Evolutionary conservation across 148 eudicot genomes (phyloP).

Genomic region (Chenopodium quinoa): DNA sequence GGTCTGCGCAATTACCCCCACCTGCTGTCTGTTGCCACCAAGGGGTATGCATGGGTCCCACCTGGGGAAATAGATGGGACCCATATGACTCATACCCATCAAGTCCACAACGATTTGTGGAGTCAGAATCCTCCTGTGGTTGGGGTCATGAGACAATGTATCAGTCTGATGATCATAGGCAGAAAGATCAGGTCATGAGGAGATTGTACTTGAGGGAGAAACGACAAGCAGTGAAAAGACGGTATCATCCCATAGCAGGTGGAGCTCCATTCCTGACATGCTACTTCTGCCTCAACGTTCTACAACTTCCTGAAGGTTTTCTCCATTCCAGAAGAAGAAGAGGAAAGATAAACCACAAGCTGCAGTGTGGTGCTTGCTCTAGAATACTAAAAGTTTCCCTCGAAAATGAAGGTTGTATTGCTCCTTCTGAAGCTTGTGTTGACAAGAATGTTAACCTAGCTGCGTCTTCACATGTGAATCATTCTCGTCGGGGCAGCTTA

Average conservation of each 20-base stretch:
- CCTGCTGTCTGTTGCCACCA: constrained; percentile 27
- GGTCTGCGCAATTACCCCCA: constrained; percentile 52
- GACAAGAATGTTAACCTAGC: constrained; percentile 7
- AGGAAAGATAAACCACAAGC: constrained; percentile 28
- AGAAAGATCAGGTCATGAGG: constrained; percentile 31
- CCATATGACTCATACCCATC: constrained; percentile 28
- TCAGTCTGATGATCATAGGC: constrained; percentile 39
- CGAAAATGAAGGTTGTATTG: constrained; percentile 40
- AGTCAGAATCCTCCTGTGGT: constrained; percentile 32
- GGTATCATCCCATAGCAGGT: constrained; percentile 56
- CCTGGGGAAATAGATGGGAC: constrained; percentile 29
- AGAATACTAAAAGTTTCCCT: constrained; percentile 51
- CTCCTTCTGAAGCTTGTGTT: constrained; percentile 30
- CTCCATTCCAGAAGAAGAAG: constrained; percentile 48
- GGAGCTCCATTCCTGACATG: constrained; percentile 73
- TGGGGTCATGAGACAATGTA: constrained; percentile 33
- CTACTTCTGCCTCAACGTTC: constrained; percentile 46
- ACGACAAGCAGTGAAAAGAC: constrained; percentile 37
- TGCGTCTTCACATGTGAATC: constrained; percentile 11
- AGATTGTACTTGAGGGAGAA: constrained; percentile 44
- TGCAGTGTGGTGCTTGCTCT: constrained; percentile 67
- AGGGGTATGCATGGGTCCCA: constrained; percentile 30
- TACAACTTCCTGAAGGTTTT: constrained; percentile 68
- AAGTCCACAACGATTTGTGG: constrained; percentile 35
- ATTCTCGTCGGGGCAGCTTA: constrained; percentile 32